Conservation (phyloP, 106 monocot species). For the Vanilla planifolia region DNA sequence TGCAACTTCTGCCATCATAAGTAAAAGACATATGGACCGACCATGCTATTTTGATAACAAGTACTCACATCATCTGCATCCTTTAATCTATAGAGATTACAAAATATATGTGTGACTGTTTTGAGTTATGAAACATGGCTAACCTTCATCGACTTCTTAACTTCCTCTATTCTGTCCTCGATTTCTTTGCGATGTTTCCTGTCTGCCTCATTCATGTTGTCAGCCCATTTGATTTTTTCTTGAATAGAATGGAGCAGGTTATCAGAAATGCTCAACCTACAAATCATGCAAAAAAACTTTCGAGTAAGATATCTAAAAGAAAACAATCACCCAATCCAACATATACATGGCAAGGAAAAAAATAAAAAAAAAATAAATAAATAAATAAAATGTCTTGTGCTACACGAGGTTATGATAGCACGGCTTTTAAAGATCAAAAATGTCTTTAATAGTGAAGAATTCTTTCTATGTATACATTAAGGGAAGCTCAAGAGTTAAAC, state of each 20-base stretch:
- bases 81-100: too few relatives aligned
- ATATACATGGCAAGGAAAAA: too few relatives aligned
- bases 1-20: conserved; percentile 78
- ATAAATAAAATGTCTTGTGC: too few relatives aligned
- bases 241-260: conserved; percentile 74
- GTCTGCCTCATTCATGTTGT: conserved; percentile 73
- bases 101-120: background rate
- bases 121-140: conserved; percentile 6
- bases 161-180: conserved; percentile 86
- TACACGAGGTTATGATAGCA: too few relatives aligned
- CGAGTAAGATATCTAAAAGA: too few relatives aligned
- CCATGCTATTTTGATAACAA: conserved; percentile 16
- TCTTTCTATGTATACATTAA: too few relatives aligned
- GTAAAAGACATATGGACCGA: conserved; percentile 66
- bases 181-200: conserved; percentile 85
- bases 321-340: too few relatives aligned
- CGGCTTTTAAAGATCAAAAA: too few relatives aligned
- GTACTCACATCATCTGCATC: conserved; percentile 3
- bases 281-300: conserved; percentile 5
- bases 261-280: conserved; percentile 82
- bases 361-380: too few relatives aligned
- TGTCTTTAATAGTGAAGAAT: too few relatives aligned
- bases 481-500: too few relatives aligned
- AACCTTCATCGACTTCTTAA: conserved; percentile 85
- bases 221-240: conserved; percentile 98